Conservation (phyloP, 2,329 filamentous ascomycete genomes). For the Cercospora sp. region DNA sequence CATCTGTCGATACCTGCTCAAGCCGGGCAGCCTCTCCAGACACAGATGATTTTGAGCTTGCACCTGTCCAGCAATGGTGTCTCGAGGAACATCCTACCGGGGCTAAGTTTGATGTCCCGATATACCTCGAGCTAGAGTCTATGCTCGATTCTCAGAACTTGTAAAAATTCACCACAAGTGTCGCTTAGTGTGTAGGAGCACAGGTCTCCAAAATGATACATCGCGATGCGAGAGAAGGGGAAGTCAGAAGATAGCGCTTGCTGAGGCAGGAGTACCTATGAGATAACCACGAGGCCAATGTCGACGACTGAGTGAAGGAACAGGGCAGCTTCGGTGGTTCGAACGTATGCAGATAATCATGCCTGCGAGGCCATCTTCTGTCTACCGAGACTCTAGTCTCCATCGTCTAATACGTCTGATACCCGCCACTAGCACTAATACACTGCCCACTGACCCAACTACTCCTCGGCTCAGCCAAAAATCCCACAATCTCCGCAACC, state of each 20-base stretch:
- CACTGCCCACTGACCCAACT: conserved; percentile 52
- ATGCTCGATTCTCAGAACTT: not conserved
- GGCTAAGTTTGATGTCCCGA: not conserved
- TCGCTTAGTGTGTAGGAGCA: not conserved
- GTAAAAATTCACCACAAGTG: not conserved
- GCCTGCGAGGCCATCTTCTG: not conserved
- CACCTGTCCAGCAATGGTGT: not conserved
- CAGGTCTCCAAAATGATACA: not conserved
- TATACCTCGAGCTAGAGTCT: not conserved
- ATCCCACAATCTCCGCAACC: conserved; percentile 58
- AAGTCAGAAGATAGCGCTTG: not conserved
- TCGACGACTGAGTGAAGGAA: too few species aligned
- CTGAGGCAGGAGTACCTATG: not conserved
- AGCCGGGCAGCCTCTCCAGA: not conserved
- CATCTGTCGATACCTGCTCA: not conserved
- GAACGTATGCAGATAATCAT: not conserved
- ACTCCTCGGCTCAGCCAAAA: conserved; percentile 48
- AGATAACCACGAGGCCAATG: not conserved
- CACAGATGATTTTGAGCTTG: not conserved
- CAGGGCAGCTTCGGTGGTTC: too few species aligned
- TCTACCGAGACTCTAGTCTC: not conserved
- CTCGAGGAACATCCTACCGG: not conserved
- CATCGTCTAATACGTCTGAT: conserved; percentile 22
- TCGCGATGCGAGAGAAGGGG: not conserved
- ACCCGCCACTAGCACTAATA: conserved; percentile 56